Evolutionary conservation across 2,329 filamentous ascomycete species (phyloP).

Genomic region (Exophiala oligosperma): DNA sequence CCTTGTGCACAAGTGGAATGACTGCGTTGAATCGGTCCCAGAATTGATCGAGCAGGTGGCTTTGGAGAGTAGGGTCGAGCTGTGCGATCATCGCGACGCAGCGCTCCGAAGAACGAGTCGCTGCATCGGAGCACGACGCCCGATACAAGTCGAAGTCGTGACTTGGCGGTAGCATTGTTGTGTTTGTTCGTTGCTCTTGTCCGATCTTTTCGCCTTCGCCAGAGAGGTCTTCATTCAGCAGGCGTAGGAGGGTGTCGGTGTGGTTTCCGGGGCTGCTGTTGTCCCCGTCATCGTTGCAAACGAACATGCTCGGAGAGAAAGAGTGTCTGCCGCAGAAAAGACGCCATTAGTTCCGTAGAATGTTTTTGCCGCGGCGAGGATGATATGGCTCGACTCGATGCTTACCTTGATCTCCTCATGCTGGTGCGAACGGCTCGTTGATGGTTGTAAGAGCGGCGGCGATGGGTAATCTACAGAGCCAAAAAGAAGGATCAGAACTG

Average conservation of each 20-base stretch:
- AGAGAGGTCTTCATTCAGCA: neutral
- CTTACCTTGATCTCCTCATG: too few relatives aligned
- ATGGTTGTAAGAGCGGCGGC: too few relatives aligned
- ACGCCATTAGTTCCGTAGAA: neutral
- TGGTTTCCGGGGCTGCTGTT: neutral
- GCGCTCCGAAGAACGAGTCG: neutral
- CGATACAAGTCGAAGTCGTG: constrained; percentile 3
- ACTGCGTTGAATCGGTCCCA: constrained; percentile 3
- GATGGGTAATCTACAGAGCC: too few relatives aligned
- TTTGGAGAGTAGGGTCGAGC: neutral
- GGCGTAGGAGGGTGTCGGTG: neutral
- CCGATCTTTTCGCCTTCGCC: neutral
- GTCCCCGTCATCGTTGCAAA: neutral
- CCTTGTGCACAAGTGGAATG: constrained; percentile 1
- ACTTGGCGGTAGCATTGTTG: neutral
- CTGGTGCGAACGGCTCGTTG: too few relatives aligned
- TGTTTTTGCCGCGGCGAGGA: too few relatives aligned
- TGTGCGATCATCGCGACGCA: neutral
- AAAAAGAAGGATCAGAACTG: too few relatives aligned
- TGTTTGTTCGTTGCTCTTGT: neutral
- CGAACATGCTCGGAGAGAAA: neutral
- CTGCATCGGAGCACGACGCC: constrained; percentile 2
- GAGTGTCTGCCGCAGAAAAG: neutral
- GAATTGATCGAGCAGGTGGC: constrained; percentile 1
- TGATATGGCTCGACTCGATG: too few relatives aligned